Percentiles rank a stretch among this genome's conserved stretches.
Evolutionary conservation across 2,329 filamentous ascomycete species (phyloP).

Genomic region (Pseudocercospora eumusae): DNA sequence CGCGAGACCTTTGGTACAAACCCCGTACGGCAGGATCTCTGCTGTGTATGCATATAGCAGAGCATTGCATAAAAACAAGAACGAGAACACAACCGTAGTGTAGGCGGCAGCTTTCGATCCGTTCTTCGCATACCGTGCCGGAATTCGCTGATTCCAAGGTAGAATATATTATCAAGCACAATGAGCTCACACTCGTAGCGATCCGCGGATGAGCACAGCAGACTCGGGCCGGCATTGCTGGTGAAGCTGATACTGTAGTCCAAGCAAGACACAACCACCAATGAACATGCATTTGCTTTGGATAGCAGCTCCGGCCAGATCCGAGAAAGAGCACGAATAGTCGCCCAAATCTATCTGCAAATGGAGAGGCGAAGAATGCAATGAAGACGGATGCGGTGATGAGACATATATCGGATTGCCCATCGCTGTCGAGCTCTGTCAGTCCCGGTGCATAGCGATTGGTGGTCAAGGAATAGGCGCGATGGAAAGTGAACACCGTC

Average conservation of each 20-base stretch:
- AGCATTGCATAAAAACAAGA: conserved; percentile 64
- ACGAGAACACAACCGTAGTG: conserved; percentile 40
- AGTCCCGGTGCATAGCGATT: not conserved
- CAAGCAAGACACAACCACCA: conserved; percentile 14
- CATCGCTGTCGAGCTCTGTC: conserved; percentile 8
- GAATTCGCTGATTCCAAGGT: too few species aligned
- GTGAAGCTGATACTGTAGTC: conserved; percentile 21
- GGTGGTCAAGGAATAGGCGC: not conserved
- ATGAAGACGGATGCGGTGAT: conserved; percentile 17
- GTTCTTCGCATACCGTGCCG: not conserved
- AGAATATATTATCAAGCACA: not conserved
- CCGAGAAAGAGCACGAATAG: conserved; percentile 3
- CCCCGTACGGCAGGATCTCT: conserved; percentile 61
- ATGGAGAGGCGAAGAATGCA: conserved; percentile 12
- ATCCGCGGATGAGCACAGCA: conserved; percentile 12
- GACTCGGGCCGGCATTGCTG: conserved; percentile 16
- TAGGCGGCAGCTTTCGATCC: conserved; percentile 6
- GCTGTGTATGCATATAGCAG: conserved; percentile 64
- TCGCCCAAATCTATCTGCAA: conserved; percentile 11
- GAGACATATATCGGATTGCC: conserved; percentile 16
- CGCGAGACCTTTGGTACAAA: conserved; percentile 60
- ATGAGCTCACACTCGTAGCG: not conserved
- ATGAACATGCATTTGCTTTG: conserved; percentile 8
- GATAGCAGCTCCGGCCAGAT: conserved; percentile 2
- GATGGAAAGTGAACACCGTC: not conserved